Evolutionary conservation across 805 yeast genomes (phyloP).

Genomic region (Geotrichum ghanense): DNA sequence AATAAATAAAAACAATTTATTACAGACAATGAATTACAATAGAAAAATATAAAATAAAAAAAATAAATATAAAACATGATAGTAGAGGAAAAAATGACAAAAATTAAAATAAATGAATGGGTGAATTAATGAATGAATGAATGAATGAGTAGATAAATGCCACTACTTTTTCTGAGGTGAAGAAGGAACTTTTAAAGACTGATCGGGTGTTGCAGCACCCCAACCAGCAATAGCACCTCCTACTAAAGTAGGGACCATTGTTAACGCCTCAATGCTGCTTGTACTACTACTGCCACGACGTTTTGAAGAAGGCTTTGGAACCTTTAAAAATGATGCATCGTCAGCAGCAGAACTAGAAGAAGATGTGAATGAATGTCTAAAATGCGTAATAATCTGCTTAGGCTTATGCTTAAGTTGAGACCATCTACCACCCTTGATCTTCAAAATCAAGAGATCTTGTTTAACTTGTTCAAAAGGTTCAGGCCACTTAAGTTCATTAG

Average conservation of each 20-base stretch:
- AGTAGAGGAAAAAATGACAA: no score
- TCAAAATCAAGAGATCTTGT: conserved; percentile 26
- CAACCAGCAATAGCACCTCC: conserved; percentile 51
- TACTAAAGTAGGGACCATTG: conserved; percentile 44
- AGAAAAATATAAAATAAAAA: no score
- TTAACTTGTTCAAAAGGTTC: conserved; percentile 30
- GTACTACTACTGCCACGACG: conserved; percentile 7
- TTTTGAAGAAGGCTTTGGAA: conserved; percentile 9
- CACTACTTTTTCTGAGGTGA: no score
- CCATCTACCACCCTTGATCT: conserved; percentile 31
- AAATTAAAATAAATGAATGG: no score
- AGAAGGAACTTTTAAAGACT: neutral
- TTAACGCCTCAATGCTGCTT: conserved; percentile 30
- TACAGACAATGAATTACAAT: no score
- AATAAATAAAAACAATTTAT: no score
- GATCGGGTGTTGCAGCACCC: no score
- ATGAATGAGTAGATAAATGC: no score
- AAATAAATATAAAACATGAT: no score
- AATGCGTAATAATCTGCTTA: conserved; percentile 11
- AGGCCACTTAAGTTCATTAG: conserved; percentile 25
- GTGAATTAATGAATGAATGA: no score
- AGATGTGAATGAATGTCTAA: conserved; percentile 15
- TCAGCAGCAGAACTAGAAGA: conserved; percentile 10
- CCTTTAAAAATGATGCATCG: conserved; percentile 12
- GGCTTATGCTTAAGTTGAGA: conserved; percentile 20